Base-by-base conservation (phyloP, 768 basidiomycete genomes). In the Trametes maxima region DNA sequence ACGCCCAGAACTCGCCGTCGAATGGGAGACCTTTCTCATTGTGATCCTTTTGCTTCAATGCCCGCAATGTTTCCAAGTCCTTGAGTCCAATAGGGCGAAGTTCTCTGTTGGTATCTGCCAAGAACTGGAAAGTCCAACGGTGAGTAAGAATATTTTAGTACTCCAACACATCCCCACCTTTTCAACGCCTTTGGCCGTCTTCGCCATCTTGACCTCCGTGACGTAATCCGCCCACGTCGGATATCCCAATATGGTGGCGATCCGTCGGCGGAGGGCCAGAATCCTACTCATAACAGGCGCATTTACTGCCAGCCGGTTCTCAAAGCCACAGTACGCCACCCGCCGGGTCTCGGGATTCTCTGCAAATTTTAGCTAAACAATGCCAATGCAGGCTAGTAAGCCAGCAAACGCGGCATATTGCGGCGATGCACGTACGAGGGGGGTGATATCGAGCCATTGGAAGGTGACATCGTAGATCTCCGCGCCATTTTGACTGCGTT, bases 131-230 rank as follows among this genome's bases (percentile, higher is more conserved):
- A 13, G 43, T 24, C 43, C 35, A n/a, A 12, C n/a, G n/a, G n/a
- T 19, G 17, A 48, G 12, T 17, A 36, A 16, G 16, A 12, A 19
- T 19, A 10, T 21, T 21, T 22, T 21, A 22, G 21, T 44, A 51
- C 25, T 17, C 25, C 7, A 11, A n/a, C n/a, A 2, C 3, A 16
- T 21, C 7, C 24, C 5, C 68, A 85, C 90, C 53, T 85, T 76
- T 63, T 79, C 72, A 6, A 89, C 86, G 21, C 79, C 82, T 44
- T 83, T 75, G 1, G 83, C 87, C 25, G 78, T 81, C 74, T 94
- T 93, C 64, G 89, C 84, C 92, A 94, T 93, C 77, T 92, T 92
- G 52, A 84, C 81, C 70, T 95, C 93, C 0, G 92, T 91, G 37
- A 86, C 74, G 70, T 88, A 94, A 72, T 91, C 92, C 0, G 91